Conservation (phyloP, 495 filamentous ascomycete species). For the Stereocaulon alpinum region DNA sequence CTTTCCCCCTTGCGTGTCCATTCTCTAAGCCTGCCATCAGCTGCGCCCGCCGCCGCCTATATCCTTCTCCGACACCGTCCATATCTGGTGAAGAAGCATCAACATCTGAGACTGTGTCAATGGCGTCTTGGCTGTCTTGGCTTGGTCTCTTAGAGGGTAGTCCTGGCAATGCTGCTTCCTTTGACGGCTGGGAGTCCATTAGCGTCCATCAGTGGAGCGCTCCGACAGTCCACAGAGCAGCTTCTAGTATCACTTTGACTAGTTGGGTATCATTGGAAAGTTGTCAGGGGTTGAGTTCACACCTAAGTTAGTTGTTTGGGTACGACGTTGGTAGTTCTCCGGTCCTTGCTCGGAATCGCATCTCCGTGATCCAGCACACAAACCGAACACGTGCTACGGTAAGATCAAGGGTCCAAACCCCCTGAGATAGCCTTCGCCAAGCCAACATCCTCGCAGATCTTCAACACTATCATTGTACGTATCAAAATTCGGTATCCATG, state of each 20-base stretch:
- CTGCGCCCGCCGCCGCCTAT: constrained; percentile 12
- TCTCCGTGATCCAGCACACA: background rate
- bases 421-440: background rate
- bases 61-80: constrained; percentile 12
- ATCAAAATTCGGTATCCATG: background rate
- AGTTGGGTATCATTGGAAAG: background rate
- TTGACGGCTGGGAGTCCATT: constrained; percentile 9
- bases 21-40: constrained; percentile 6
- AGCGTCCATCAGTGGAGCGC: constrained; percentile 12
- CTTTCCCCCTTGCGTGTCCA: background rate
- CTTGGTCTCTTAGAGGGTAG: constrained; percentile 7
- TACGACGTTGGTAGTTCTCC: background rate
- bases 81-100: constrained; percentile 15
- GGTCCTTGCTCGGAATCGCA: background rate
- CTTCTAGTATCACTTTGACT: background rate
- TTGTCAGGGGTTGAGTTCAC: background rate
- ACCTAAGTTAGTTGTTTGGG: background rate
- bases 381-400: constrained; percentile 4
- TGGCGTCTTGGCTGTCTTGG: constrained; percentile 3
- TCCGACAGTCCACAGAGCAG: constrained; percentile 6
- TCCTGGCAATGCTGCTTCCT: background rate
- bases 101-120: constrained; percentile 13
- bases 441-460: background rate
- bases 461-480: background rate
- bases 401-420: background rate